Evolutionary conservation across 768 basidiomycete genomes (phyloP), one percentile per base, ranked within the genome.

Genomic region (Podaxis mareebaensis): DNA sequence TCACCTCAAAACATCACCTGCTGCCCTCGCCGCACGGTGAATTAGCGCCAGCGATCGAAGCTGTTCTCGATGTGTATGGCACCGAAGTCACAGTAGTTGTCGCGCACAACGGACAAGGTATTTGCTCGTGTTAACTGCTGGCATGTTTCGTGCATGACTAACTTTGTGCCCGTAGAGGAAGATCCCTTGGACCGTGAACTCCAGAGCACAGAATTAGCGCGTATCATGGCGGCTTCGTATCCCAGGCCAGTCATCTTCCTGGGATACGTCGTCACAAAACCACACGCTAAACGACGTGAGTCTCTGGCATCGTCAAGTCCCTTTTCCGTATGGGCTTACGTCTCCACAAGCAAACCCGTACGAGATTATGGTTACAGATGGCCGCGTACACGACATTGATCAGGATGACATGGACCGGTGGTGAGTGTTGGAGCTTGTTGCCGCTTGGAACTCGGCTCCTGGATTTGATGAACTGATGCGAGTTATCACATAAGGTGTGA

Each of bases 21-120:
- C 81, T 96, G 44, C 94, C 95, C 0, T 95, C 93, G 1, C 95
- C 95, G 20, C 73, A 83, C 61, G 91, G 92, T 7, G 94, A 95
- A 72, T 85, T 96, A 26, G 93, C 93, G 2, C 93, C 93, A 0
- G 93, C 93, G 1, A 96, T 96, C 36, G 91, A 93, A 73, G 93
- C 93, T 3, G 82, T 91, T 2, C 77, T 96, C 13, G 90, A 95
- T 57, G 79, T 93, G 6, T 90, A 87, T 66, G 93, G 93, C 0
- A 88, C 87, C 0, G 81, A 84, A 57, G 85, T 95, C 17, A 88
- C 88, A 4, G 92, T 95, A 0, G 79, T 96, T n/a, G 91, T 96
- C 10, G 83, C 92, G 0, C 95, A 96, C 67, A 96, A 96, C 71
- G 95, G 95, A 5, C 95, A 96, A 82, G 92, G 92, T 90, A 65